Evolutionary conservation across 2,329 filamentous ascomycete genomes (phyloP), one percentile per base, ranked within the genome.

Genomic region (Chaetothyriales sp.): DNA sequence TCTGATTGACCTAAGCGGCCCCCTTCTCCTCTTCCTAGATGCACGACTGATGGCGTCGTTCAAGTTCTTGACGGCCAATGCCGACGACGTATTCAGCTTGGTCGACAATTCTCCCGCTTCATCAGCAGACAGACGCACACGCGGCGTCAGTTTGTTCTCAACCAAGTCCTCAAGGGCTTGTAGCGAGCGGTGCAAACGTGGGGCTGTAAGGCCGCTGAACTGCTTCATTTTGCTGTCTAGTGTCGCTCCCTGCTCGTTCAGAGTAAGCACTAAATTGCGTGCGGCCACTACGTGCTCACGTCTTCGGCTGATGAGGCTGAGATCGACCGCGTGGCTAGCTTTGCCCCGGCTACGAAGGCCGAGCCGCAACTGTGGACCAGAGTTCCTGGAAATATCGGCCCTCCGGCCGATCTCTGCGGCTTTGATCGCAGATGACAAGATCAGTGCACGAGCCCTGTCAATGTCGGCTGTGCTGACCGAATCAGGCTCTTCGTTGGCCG

Each of bases 341-440:
- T 39, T 61, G 25, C 63, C 57, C 10, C 61, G 46, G 3, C 59
- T 60, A 6, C 64, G 55, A 46, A 55, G 61, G 49, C 60, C 62
- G 44, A 69, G 56, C 48, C 67, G 52, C 20, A 70, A 68, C 2
- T 61, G 60, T 4, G 67, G 62, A 18, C 52, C 28, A 8, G 47
- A 49, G 3, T 49, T 44, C 4, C 48, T 47, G 10, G 51, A 26
- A 10, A 55, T 71, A 44, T 81, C 68, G 3, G 83, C 80, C 46
- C 83, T 78, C 3, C 80, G 76, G 25, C 75, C 74, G 50, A 95
- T 85, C 62, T 92, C 86, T 61, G 81, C 81, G 0, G 90, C 89
- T 68, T 93, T 94, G 62, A 95, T 81, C n/a, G 88, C 89, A 0
- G 87, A 86, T 55, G 82, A 84, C 19, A 94, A 72, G 43, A 95